These are phyloP conservation scores for Tephrocybe sp. DNA, from an alignment of 768 basidiomycete genomes.

Conservation along the genomic window DNA sequence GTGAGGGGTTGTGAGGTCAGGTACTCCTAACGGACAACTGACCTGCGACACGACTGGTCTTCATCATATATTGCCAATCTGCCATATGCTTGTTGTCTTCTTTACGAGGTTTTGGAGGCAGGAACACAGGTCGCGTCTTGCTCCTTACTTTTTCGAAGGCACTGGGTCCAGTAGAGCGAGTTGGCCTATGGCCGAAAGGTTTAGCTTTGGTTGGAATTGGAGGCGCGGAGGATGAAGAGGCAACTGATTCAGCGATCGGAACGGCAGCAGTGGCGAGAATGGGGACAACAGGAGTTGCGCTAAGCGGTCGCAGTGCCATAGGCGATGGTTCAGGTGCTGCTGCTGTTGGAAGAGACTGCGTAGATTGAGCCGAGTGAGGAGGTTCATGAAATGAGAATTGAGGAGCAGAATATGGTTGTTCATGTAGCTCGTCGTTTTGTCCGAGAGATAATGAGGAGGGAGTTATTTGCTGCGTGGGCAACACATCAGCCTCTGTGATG, in stretches of 20 bases:
- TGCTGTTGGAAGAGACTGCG: constrained; percentile 23
- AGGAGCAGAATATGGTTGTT: constrained; percentile 11
- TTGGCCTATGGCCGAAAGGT: constrained; percentile 36
- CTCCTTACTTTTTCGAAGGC: constrained; percentile 77
- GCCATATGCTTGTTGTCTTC: constrained; percentile 85
- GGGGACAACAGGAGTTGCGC: constrained; percentile 12
- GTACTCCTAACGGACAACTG: constrained; percentile 20
- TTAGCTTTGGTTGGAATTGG: constrained; percentile 23
- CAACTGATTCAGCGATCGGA: constrained; percentile 8
- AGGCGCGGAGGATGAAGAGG: constrained; percentile 28
- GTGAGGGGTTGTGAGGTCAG: too few species aligned
- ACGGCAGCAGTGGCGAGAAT: constrained; percentile 10
- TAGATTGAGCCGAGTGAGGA: constrained; percentile 16
- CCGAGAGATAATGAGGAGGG: constrained; percentile 9
- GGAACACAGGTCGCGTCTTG: constrained; percentile 77
- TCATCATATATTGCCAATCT: constrained; percentile 90
- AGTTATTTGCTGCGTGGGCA: constrained; percentile 22
- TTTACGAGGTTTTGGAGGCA: constrained; percentile 78
- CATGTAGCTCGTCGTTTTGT: constrained; percentile 1
- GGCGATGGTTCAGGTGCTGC: constrained; percentile 11
- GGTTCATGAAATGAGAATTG: constrained; percentile 9
- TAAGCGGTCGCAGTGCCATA: constrained; percentile 12
- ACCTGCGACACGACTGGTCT: constrained; percentile 74
- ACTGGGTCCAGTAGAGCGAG: constrained; percentile 66
- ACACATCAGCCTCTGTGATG: constrained; percentile 41